A percentile compares a stretch with the other conserved stretches of the same genome.
Conservation (phyloP, 2,329 filamentous ascomycete genomes). For the Nemania serpens region DNA sequence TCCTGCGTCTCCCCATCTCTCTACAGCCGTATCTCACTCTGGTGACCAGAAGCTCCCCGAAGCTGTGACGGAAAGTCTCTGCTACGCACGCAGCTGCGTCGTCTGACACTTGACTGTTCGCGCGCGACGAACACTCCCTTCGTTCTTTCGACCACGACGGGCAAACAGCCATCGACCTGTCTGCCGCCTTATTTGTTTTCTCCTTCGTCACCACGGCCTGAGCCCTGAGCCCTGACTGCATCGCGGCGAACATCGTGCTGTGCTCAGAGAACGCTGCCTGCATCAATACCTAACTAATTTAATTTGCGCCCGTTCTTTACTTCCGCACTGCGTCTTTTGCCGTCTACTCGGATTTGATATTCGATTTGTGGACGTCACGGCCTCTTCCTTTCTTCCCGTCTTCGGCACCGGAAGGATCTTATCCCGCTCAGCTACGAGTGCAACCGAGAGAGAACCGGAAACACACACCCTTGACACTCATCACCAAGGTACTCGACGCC, state of each 20-base stretch:
- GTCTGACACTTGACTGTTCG: constrained; percentile 28
- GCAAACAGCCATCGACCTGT: constrained; percentile 29
- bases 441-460: constrained; percentile 20
- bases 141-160: constrained; percentile 27
- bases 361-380: constrained; percentile 29
- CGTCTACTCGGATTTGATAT: constrained; percentile 41
- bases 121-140: constrained; percentile 28
- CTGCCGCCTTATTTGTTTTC: constrained; percentile 26
- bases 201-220: constrained; percentile 19
- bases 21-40: constrained; percentile 9
- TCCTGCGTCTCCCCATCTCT: constrained; percentile 13
- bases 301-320: constrained; percentile 30
- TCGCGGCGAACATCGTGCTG: constrained; percentile 12
- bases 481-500: constrained; percentile 11
- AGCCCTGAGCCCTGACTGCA: constrained; percentile 9
- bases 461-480: not conserved
- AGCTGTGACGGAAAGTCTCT: constrained; percentile 11
- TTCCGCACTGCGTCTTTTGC: constrained; percentile 23
- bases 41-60: constrained; percentile 22
- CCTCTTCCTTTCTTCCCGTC: constrained; percentile 32
- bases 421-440: constrained; percentile 30
- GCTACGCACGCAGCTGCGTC: constrained; percentile 4
- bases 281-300: constrained; percentile 26
- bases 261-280: constrained; percentile 18
- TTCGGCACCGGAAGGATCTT: constrained; percentile 22